Evolutionary conservation across 148 eudicot species (phyloP).

Genomic region (Spergularia marina): DNA sequence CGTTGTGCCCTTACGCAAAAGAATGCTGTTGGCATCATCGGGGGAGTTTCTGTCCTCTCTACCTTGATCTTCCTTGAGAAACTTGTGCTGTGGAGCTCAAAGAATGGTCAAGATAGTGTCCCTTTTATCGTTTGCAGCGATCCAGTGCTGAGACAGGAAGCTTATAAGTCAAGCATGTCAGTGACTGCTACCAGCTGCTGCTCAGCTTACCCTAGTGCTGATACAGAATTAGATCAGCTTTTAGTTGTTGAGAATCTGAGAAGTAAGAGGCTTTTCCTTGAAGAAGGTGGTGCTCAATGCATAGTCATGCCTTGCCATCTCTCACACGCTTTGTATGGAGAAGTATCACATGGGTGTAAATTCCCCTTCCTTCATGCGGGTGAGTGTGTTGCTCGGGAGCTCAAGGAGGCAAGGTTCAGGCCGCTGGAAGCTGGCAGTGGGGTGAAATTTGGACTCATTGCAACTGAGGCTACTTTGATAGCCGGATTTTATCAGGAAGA

Average conservation of each 20-base stretch:
- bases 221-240: constrained; percentile 4
- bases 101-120: constrained; percentile 27
- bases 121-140: constrained; percentile 59
- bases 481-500: constrained; percentile 45
- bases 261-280: constrained; percentile 43
- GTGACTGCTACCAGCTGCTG: background rate
- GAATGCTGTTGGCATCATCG: constrained; percentile 52
- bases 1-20: constrained; percentile 13
- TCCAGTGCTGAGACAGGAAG: constrained; percentile 26
- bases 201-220: no score
- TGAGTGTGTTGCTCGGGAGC: constrained; percentile 46
- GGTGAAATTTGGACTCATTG: constrained; percentile 49
- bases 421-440: constrained; percentile 52
- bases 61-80: constrained; percentile 58
- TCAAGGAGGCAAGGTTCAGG: constrained; percentile 47
- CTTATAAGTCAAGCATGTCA: background rate
- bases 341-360: constrained; percentile 43
- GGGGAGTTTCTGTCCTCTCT: constrained; percentile 49
- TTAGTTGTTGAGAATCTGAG: constrained; percentile 39
- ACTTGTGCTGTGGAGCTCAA: constrained; percentile 51
- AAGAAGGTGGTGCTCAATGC: constrained; percentile 51
- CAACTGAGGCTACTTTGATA: constrained; percentile 27
- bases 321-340: constrained; percentile 43
- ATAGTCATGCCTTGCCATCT: constrained; percentile 62
- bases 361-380: constrained; percentile 43